Base-by-base conservation (phyloP, 164 flowering plant species). In the Liriodendron chinense region DNA sequence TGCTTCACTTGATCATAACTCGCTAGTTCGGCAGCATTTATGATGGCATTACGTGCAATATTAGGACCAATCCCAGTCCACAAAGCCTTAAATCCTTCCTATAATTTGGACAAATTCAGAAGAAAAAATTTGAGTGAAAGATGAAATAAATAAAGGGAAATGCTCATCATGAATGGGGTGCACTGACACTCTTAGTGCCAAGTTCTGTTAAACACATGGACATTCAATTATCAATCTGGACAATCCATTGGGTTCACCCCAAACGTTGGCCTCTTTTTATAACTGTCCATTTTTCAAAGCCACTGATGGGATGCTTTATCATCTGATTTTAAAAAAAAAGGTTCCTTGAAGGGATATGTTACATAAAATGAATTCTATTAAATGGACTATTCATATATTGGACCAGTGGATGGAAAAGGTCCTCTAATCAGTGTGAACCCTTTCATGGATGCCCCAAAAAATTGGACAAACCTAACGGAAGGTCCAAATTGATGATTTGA, bases 31-130 rank as follows among this genome's bases (percentile, higher is more conserved):
- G 97, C 98, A 81, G 99, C 99, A 86, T 96, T 96, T 75, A 96
- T 87, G 64, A 90, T 88, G 73, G 99, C 97, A 88, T 96, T 96
- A 18, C 99, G 82, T 62, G 92, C 92, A 81, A 94, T 75, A 66
- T 96, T 94, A 59, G 99, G 98, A 16, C 99, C 97, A 82, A 96
- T 80, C 20, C 99, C 99, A 71, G 99, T 96, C 99, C 99, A 96
- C n/a, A 96, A 71, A 25, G 95, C 95, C 71, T 81, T 73, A 14
- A 92, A 1, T 77, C 99, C 99, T 90, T 96, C 99, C 99, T 92
- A 78, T 62, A 62, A 22, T 56, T 80, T 61, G 53, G 9, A 78
- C 14, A 56, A 67, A 75, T 69, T 79, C 24, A 61, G 59, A 53
- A 53, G 18, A 34, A 53, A 12, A 53, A 12, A 53, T 13, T 53